Percentiles rank a stretch among this genome's conserved stretches.
Conservation (phyloP, 1,284 basidiomycete species). For the Moesziomyces parantarcticus region DNA sequence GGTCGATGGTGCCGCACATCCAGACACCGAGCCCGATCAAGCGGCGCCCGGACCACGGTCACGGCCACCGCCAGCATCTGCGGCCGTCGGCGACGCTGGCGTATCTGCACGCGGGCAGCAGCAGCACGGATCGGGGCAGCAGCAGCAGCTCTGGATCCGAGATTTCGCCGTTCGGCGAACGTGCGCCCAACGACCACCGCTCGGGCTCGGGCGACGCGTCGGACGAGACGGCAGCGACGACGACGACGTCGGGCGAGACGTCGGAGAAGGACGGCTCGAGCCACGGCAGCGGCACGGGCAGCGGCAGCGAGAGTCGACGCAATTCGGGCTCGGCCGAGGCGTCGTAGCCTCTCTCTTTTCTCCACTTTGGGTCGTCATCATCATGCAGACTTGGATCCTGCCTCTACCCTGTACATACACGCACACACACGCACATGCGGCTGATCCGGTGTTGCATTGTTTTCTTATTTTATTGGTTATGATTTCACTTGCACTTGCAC, state of each 20-base stretch:
- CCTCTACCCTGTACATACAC: no score
- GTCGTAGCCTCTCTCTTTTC: not conserved
- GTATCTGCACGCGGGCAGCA: conserved; percentile 33
- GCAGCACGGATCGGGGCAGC: conserved; percentile 42
- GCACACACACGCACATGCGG: no score
- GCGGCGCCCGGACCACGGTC: conserved; percentile 47
- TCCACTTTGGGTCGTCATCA: no score
- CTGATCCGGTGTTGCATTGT: no score
- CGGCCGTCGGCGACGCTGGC: conserved; percentile 33
- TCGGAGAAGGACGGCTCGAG: conserved; percentile 49
- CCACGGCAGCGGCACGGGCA: conserved; percentile 28
- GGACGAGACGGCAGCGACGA: conserved; percentile 46
- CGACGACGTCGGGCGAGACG: conserved; percentile 43
- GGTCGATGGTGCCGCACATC: conserved; percentile 16
- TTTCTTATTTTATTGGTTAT: no score
- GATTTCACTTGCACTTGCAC: no score
- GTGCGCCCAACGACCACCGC: conserved; percentile 26
- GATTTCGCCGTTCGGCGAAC: conserved; percentile 34
- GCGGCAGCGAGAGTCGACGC: conserved; percentile 38
- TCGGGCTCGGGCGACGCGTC: conserved; percentile 45
- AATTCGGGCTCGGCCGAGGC: conserved; percentile 38
- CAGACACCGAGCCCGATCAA: conserved; percentile 43
- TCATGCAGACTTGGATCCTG: no score
- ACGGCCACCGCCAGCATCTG: conserved; percentile 51
- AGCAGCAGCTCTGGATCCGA: conserved; percentile 40